Conservation (phyloP, 441 rosid species). For the Rhodomyrtus psidioides region DNA sequence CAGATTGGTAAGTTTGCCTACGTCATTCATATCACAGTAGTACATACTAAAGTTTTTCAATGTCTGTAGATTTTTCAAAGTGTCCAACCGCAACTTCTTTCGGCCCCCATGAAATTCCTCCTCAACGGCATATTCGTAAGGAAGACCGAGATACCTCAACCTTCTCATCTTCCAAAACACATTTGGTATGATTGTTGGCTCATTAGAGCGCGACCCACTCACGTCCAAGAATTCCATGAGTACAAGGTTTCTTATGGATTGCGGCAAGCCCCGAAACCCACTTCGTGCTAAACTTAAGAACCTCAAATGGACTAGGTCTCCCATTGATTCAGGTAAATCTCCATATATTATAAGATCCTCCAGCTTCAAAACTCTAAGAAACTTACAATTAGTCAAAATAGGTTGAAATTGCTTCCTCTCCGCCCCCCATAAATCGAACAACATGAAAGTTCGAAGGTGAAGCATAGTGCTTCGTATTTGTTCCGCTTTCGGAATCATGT, state of each 20-base stretch:
- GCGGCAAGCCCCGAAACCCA: fast-evolving
- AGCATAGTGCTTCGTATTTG: too few species aligned
- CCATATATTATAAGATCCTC: fast-evolving
- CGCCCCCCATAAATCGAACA: too few species aligned
- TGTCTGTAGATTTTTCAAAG: neutral
- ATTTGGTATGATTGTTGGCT: neutral
- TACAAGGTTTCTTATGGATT: neutral
- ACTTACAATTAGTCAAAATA: too few species aligned
- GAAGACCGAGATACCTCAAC: neutral
- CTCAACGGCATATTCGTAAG: neutral
- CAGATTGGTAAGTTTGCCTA: too few species aligned
- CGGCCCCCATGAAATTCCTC: too few species aligned
- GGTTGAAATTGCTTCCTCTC: too few species aligned
- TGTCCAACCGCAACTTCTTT: neutral
- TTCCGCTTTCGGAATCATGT: too few species aligned
- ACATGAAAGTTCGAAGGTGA: too few species aligned
- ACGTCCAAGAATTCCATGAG: neutral
- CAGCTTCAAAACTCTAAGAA: neutral
- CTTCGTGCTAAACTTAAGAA: neutral
- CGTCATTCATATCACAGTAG: too few species aligned
- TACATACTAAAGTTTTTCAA: neutral
- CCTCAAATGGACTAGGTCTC: neutral
- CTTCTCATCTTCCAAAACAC: neutral
- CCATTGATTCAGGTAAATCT: neutral
- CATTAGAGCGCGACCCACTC: fast-evolving